A percentile compares a stretch with the other conserved stretches of the same genome.
These are phyloP conservation scores for Acanthamoeba quina DNA, from an alignment of 208 protist species.

Conservation along the genomic window DNA sequence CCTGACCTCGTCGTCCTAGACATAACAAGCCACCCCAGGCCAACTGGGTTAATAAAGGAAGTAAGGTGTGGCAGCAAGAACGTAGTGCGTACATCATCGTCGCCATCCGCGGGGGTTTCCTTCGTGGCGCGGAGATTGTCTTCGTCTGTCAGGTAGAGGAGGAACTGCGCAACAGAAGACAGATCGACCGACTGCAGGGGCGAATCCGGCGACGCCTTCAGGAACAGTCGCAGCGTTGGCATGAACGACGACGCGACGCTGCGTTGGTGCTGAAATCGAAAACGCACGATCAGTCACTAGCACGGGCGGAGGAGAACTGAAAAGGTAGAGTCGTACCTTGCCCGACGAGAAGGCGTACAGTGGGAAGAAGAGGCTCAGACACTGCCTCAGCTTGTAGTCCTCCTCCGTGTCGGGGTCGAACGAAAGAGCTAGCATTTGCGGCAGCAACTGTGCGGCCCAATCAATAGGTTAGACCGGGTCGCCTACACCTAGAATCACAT, in stretches of 20 bases:
- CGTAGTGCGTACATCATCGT: neutral
- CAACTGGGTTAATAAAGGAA: too few species aligned
- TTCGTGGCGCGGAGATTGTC: neutral
- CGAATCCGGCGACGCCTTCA: neutral
- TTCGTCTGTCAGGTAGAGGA: slow-evolving; percentile 24
- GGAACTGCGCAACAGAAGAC: slow-evolving; percentile 16
- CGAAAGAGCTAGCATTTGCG: neutral
- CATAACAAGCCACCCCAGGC: neutral
- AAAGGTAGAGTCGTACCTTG: neutral
- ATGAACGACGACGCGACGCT: slow-evolving; percentile 1
- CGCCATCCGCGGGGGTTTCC: neutral
- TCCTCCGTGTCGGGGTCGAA: neutral
- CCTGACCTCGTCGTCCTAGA: neutral
- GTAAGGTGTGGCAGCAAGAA: too few species aligned
- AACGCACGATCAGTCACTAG: neutral
- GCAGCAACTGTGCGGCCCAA: neutral
- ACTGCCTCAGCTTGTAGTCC: slow-evolving; percentile 24
- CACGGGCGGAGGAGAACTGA: neutral
- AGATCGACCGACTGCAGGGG: neutral
- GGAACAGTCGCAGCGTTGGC: slow-evolving; percentile 4
- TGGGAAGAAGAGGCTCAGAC: slow-evolving; percentile 52
- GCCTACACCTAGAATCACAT: neutral
- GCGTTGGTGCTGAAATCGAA: neutral
- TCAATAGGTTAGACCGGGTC: neutral
- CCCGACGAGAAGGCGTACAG: too few species aligned